Evolutionary conservation across 2,329 filamentous ascomycete genomes (phyloP).

Genomic region (Fusarium sambucinum): DNA sequence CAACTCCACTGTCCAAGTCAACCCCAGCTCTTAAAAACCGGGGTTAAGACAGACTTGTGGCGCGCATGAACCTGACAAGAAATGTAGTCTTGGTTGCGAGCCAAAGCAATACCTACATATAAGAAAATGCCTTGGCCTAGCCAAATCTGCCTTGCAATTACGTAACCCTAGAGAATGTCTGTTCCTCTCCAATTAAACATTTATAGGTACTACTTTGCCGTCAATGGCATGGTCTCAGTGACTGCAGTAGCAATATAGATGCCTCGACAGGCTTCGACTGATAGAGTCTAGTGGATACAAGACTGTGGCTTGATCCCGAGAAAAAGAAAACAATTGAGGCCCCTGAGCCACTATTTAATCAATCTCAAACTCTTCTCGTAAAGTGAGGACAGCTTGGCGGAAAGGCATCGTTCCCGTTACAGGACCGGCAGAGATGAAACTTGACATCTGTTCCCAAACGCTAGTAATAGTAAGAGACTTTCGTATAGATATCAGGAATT

Average conservation of each 20-base stretch:
- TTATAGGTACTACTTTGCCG: not conserved
- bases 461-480: slow-evolving; percentile 7
- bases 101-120: not conserved
- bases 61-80: not conserved
- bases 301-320: not conserved
- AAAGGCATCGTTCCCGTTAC: slow-evolving; percentile 5
- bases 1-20: not conserved
- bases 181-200: not conserved
- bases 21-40: not conserved
- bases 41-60: not conserved
- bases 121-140: not conserved
- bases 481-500: slow-evolving; percentile 7
- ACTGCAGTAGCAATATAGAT: not conserved
- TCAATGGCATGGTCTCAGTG: not conserved
- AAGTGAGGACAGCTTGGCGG: slow-evolving; percentile 9
- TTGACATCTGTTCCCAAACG: slow-evolving; percentile 27
- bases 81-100: not conserved
- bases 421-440: slow-evolving; percentile 25
- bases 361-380: not conserved
- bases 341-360: slow-evolving; percentile 13
- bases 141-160: not conserved
- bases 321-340: not conserved
- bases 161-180: not conserved
- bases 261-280: too few species aligned
- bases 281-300: not conserved